These are phyloP conservation scores for Desmodesmus armatus DNA, from an alignment of 139 green algal genomes.

Conservation along the genomic window DNA sequence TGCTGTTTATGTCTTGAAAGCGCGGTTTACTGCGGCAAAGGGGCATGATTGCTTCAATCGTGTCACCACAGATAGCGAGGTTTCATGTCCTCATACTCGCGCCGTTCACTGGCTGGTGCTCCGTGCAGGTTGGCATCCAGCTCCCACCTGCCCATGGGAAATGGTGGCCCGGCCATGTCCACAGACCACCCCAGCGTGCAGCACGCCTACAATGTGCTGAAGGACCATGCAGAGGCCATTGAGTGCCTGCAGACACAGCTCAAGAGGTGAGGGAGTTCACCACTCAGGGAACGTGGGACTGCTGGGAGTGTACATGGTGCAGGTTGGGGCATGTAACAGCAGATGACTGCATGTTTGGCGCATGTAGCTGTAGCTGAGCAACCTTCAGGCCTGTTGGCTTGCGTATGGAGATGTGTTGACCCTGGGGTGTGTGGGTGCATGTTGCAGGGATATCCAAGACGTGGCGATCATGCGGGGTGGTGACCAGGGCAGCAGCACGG, in stretches of 20 bases:
- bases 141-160: too few relatives aligned
- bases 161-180: too few relatives aligned
- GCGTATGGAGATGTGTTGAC: too few relatives aligned
- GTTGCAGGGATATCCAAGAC: slow-evolving; percentile 31
- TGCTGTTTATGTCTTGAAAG: too few relatives aligned
- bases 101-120: too few relatives aligned
- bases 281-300: too few relatives aligned
- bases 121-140: background rate
- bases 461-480: slow-evolving; percentile 33
- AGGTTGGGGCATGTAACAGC: background rate
- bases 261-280: slow-evolving; percentile 27
- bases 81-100: too few relatives aligned
- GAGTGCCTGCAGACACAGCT: slow-evolving; percentile 52
- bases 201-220: slow-evolving; percentile 50
- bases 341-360: background rate
- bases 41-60: too few relatives aligned
- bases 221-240: slow-evolving; percentile 51
- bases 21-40: too few relatives aligned
- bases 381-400: too few relatives aligned
- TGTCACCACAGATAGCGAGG: too few relatives aligned
- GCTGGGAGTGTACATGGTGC: background rate
- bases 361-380: too few relatives aligned
- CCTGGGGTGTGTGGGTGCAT: background rate
- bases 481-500: slow-evolving; percentile 11
- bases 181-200: slow-evolving; percentile 50